Percentiles rank a stretch among this genome's conserved stretches.
phyloP scores from a whole-genome alignment of 495 filamentous ascomycete species.

The Hyaloscypha finlandica region DNA sequence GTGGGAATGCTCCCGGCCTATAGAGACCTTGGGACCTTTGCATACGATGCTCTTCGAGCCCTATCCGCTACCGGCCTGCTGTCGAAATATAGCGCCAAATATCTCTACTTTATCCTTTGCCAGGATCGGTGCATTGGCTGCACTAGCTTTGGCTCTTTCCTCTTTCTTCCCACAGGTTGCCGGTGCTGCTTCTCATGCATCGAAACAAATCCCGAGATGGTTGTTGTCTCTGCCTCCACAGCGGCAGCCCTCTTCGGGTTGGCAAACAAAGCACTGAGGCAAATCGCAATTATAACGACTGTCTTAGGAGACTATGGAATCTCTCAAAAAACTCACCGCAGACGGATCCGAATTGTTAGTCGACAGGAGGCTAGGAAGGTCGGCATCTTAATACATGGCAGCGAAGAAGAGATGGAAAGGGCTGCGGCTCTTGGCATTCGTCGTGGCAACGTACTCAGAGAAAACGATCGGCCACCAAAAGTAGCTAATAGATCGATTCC shows the following conservation, averaged over 20 bases:
- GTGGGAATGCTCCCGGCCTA: conserved; percentile 5
- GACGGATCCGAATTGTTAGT: conserved; percentile 6
- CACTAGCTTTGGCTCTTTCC: conserved; percentile 12
- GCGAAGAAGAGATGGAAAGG: conserved; percentile 15
- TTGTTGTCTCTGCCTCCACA: conserved; percentile 7
- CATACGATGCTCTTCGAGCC: conserved; percentile 2
- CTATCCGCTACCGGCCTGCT: conserved; percentile 4
- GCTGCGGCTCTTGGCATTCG: conserved; percentile 11
- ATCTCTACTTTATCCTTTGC: conserved; percentile 9
- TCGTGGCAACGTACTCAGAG: conserved; percentile 13
- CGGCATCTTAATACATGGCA: conserved; percentile 12
- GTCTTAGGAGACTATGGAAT: conserved; percentile 14
- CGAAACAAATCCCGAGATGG: conserved; percentile 7
- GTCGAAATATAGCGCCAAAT: conserved; percentile 1
- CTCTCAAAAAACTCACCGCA: conserved; percentile 15
- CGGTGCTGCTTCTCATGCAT: conserved; percentile 9
- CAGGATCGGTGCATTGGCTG: conserved; percentile 9
- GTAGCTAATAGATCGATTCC: conserved; percentile 12
- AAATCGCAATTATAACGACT: conserved; percentile 11
- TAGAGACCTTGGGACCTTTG: conserved; percentile 1
- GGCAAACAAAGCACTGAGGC: conserved; percentile 12
- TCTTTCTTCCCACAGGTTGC: conserved; percentile 9
- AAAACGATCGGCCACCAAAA: conserved; percentile 12
- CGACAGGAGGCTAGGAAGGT: conserved; percentile 13
- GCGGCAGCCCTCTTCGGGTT: conserved; percentile 4